A percentile compares a stretch with the other conserved stretches of the same genome.
These are phyloP conservation scores for Alternaria atra DNA, from an alignment of 2,329 filamentous ascomycete genomes.

Conservation along the genomic window DNA sequence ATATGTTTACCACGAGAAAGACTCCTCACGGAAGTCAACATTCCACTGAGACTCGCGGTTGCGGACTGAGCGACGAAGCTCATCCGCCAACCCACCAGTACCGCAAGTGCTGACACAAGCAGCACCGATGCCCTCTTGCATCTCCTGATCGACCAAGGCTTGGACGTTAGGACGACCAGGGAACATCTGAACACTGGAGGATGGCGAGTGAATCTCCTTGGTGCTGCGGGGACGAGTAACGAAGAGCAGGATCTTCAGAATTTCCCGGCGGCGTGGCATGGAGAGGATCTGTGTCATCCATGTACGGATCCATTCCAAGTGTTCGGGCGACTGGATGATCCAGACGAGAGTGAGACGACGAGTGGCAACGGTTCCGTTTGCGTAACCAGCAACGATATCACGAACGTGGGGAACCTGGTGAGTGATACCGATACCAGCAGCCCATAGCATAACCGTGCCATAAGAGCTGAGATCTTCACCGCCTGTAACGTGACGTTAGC, in stretches of 20 bases:
- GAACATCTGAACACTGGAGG: conserved; percentile 87
- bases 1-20: conserved; percentile 68
- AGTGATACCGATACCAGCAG: conserved; percentile 92
- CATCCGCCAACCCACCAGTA: conserved; percentile 76
- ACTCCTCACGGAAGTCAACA: conserved; percentile 82
- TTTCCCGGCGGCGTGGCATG: conserved; percentile 81
- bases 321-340: conserved; percentile 89
- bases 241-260: conserved; percentile 87
- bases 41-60: conserved; percentile 70
- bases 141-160: conserved; percentile 81
- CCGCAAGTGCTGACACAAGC: conserved; percentile 88
- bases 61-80: conserved; percentile 74
- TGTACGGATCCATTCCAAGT: conserved; percentile 90
- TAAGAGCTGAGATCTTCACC: conserved; percentile 90
- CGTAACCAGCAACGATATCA: conserved; percentile 65
- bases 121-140: conserved; percentile 81
- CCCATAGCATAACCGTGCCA: conserved; percentile 88
- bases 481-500: conserved; percentile 55
- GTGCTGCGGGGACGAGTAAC: conserved; percentile 86
- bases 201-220: conserved; percentile 80
- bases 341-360: conserved; percentile 85
- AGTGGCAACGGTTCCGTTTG: conserved; percentile 78
- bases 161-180: conserved; percentile 86
- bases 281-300: conserved; percentile 88
- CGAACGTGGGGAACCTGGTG: conserved; percentile 91